A percentile compares a stretch with the other conserved stretches of the same genome.
Conservation (phyloP, 768 basidiomycete species). For the Russula foetens region DNA sequence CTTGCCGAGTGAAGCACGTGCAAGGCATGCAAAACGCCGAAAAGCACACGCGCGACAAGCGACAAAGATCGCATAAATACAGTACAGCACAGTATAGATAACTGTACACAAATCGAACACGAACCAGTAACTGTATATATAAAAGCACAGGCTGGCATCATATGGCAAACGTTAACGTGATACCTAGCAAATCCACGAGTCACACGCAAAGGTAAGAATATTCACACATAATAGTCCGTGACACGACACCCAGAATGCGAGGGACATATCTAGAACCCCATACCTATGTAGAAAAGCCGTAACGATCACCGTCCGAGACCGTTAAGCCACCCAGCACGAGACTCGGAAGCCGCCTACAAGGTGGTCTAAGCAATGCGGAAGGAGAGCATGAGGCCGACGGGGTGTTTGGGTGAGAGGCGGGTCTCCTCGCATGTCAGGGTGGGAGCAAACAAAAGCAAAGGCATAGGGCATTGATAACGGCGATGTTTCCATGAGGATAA, state of each 20-base stretch:
- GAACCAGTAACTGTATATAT: neutral
- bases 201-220: neutral
- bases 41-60: no score
- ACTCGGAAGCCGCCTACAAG: neutral
- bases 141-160: no score
- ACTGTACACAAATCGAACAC: neutral
- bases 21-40: no score
- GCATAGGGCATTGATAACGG: neutral
- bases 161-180: neutral
- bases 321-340: slow-evolving; percentile 14
- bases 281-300: neutral
- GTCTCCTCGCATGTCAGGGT: neutral
- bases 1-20: neutral
- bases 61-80: no score
- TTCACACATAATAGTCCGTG: neutral
- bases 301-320: slow-evolving; percentile 12
- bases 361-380: slow-evolving; percentile 15
- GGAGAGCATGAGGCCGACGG: no score
- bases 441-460: neutral
- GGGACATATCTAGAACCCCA: no score
- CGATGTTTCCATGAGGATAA: neutral
- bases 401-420: neutral
- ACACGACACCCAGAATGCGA: no score
- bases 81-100: no score
- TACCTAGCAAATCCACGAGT: neutral